Percentiles rank a stretch among this genome's conserved stretches.
These are phyloP conservation scores for Phyllostachys edulis DNA, from an alignment of 176 grass and related monocot genomes.

Conservation along the genomic window DNA sequence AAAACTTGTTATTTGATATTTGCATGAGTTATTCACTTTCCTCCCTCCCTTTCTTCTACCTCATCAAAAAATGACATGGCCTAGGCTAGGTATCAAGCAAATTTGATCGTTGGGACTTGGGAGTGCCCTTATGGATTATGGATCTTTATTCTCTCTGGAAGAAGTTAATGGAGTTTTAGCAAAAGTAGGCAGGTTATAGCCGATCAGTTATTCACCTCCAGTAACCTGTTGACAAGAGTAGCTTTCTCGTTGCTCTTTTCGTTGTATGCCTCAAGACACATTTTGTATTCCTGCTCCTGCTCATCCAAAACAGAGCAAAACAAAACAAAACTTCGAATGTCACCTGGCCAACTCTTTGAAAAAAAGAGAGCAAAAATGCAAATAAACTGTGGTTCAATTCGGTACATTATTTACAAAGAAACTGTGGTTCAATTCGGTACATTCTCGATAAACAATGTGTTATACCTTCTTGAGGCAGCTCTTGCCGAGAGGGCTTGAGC, in stretches of 20 bases:
- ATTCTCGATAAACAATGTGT: neutral
- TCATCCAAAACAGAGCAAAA: neutral
- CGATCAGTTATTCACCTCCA: conserved; percentile 18
- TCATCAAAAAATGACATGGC: too few relatives aligned
- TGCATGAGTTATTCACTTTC: too few relatives aligned
- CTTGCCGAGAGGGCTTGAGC: conserved; percentile 69
- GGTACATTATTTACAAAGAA: too few relatives aligned
- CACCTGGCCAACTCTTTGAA: neutral
- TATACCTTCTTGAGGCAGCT: conserved; percentile 70
- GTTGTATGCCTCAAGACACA: conserved; percentile 35
- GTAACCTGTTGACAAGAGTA: conserved; percentile 33
- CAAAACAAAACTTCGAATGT: neutral
- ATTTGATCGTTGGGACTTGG: too few relatives aligned
- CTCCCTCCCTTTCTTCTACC: too few relatives aligned
- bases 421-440: neutral
- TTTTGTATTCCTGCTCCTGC: conserved; percentile 50
- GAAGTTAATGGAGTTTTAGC: neutral
- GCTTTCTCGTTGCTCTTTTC: conserved; percentile 48
- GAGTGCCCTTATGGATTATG: neutral
- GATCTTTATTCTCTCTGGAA: neutral
- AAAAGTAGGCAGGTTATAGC: neutral
- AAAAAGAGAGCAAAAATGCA: neutral
- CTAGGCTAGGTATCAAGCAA: too few relatives aligned
- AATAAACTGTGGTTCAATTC: too few relatives aligned
- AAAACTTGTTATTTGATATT: too few relatives aligned